Evolutionary conservation across 2,329 filamentous ascomycete species (phyloP).

Genomic region (Coleophoma eucalyptorum): DNA sequence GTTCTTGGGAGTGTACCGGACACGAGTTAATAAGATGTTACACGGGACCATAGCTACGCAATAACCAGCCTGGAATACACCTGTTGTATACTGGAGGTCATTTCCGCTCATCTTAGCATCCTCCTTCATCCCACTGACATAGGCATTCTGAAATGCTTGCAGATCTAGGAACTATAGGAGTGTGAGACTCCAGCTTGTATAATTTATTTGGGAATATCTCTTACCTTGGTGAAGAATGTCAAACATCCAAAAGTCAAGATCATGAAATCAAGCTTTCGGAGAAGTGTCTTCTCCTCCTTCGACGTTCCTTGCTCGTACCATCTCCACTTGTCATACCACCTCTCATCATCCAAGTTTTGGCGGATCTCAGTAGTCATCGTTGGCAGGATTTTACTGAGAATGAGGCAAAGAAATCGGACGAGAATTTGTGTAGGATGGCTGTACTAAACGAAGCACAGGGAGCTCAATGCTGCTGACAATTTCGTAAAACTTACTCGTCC

Average conservation of each 20-base stretch:
- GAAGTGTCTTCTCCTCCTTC: constrained; percentile 33
- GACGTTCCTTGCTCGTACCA: constrained; percentile 2
- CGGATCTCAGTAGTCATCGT: no score
- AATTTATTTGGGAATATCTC: constrained; percentile 1
- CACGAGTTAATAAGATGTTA: constrained; percentile 7
- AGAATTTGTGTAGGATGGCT: no score
- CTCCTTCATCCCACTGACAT: constrained; percentile 34
- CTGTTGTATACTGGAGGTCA: constrained; percentile 27
- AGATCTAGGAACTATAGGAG: constrained; percentile 11
- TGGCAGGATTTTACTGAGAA: no score
- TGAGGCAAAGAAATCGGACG: no score
- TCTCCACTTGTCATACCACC: constrained; percentile 1
- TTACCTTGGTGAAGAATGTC: constrained; percentile 27
- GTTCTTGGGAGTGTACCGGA: neutral
- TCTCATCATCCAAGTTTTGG: no score
- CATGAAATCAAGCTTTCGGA: constrained; percentile 39
- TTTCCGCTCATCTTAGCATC: constrained; percentile 34
- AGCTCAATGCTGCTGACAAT: no score
- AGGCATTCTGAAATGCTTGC: constrained; percentile 27
- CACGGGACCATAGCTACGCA: constrained; percentile 3
- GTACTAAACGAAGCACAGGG: no score
- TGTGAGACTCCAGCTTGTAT: neutral
- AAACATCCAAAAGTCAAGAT: constrained; percentile 36
- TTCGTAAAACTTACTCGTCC: no score
- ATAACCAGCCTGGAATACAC: constrained; percentile 4